phyloP scores from a whole-genome alignment of 257 asterid species.

The Echites panduratus region DNA sequence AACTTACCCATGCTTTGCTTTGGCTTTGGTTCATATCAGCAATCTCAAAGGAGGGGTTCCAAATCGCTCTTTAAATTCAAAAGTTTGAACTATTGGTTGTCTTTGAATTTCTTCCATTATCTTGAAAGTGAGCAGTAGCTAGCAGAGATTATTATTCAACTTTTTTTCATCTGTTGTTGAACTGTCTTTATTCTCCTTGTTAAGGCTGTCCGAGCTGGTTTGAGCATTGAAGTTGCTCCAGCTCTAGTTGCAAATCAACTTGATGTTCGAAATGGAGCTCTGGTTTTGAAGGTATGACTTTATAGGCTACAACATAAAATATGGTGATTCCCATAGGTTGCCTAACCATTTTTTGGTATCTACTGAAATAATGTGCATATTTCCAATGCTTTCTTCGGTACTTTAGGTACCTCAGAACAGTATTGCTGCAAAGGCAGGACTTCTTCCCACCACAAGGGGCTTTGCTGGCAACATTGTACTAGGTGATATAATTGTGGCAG shows the following conservation, averaged over 20 bases:
- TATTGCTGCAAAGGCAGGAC: conserved; percentile 69
- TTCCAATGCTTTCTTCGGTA: conserved; percentile 10
- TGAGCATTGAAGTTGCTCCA: conserved; percentile 69
- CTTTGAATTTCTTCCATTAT: neutral
- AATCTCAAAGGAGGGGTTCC: too few relatives aligned
- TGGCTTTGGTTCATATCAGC: too few relatives aligned
- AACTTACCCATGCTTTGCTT: too few relatives aligned
- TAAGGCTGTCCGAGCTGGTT: conserved; percentile 80
- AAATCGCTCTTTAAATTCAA: neutral
- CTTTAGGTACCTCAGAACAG: conserved; percentile 71
- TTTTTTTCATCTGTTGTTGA: neutral
- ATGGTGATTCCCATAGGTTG: neutral
- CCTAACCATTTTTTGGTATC: neutral
- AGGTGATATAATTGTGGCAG: conserved; percentile 77
- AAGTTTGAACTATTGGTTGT: neutral
- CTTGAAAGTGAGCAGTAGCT: neutral
- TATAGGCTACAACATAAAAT: conserved; percentile 5
- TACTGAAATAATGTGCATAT: neutral
- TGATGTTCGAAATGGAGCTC: conserved; percentile 88
- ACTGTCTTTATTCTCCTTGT: neutral
- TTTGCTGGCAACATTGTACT: conserved; percentile 84
- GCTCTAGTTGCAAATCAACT: conserved; percentile 84
- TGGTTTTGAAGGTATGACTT: conserved; percentile 56
- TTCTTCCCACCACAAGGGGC: conserved; percentile 76
- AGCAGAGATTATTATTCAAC: neutral